Evolutionary conservation across 306 rosid species (phyloP).

Genomic region (Astragalus membranaceus): DNA sequence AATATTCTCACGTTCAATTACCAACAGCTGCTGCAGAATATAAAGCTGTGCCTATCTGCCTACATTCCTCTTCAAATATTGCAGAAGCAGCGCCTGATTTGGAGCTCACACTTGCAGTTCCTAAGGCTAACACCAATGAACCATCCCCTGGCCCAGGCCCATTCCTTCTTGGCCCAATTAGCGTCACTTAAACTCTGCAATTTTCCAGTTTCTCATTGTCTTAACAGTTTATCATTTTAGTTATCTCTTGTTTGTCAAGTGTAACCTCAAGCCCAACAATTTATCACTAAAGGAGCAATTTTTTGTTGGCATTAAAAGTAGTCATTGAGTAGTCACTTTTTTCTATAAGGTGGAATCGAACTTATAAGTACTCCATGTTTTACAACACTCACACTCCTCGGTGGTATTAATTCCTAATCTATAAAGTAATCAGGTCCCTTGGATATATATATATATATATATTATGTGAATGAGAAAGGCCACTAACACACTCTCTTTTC

Average conservation of each 20-base stretch:
- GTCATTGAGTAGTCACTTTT: neutral
- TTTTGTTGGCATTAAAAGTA: neutral
- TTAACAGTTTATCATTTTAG: neutral
- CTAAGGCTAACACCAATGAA: conserved; percentile 22
- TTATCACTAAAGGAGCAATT: conserved; percentile 9
- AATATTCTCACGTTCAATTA: too few species aligned
- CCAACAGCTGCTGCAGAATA: too few species aligned
- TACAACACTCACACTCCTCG: too few species aligned
- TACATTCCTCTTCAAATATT: neutral
- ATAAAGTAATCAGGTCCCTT: too few species aligned
- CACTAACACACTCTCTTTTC: too few species aligned
- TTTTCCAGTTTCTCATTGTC: neutral
- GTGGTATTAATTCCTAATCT: too few species aligned
- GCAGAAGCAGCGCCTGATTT: conserved; percentile 32
- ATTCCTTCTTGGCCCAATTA: conserved; percentile 47
- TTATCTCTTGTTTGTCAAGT: neutral
- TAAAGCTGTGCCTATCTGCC: conserved; percentile 30
- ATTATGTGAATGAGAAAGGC: too few species aligned
- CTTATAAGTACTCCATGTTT: too few species aligned
- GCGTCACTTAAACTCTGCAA: conserved; percentile 30
- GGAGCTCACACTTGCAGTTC: conserved; percentile 70
- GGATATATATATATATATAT: too few species aligned
- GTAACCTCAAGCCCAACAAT: conserved; percentile 10
- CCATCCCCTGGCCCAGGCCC: conserved; percentile 25
- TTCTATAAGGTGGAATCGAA: too few species aligned